Evolutionary conservation across 805 yeast genomes (phyloP).

Genomic region (Lachancea nothofagi): DNA sequence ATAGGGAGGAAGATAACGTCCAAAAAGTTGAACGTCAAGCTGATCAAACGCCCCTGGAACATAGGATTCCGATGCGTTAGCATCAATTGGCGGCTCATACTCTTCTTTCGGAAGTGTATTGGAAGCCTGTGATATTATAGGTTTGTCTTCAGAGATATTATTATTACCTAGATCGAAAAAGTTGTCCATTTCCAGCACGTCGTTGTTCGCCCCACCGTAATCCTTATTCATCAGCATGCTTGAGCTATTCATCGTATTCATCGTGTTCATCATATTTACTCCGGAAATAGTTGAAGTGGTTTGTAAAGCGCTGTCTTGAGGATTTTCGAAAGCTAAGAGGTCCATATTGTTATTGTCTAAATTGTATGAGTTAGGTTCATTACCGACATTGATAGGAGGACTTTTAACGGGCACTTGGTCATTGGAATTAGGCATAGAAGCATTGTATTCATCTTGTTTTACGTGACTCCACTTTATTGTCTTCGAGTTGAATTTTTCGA

Average conservation of each 20-base stretch:
- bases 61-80: slow-evolving; percentile 34
- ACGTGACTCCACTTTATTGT: slow-evolving; percentile 46
- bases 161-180: slow-evolving; percentile 7
- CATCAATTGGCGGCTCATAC: slow-evolving; percentile 3
- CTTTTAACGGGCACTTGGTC: background rate
- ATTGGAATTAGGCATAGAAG: slow-evolving; percentile 5
- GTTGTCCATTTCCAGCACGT: slow-evolving; percentile 8
- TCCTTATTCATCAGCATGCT: slow-evolving; percentile 11
- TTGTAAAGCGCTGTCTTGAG: slow-evolving; percentile 1
- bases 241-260: slow-evolving; percentile 18
- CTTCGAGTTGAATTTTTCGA: slow-evolving; percentile 69
- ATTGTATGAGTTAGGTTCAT: slow-evolving; percentile 6
- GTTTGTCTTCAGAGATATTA: slow-evolving; percentile 8
- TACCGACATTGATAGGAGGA: slow-evolving; percentile 9
- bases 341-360: slow-evolving; percentile 4
- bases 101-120: slow-evolving; percentile 1
- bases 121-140: slow-evolving; percentile 9
- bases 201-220: background rate
- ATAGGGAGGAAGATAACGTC: slow-evolving; percentile 76
- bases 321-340: slow-evolving; percentile 7
- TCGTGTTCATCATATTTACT: slow-evolving; percentile 18
- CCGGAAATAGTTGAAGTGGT: slow-evolving; percentile 17
- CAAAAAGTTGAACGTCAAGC: slow-evolving; percentile 79
- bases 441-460: slow-evolving; percentile 7
- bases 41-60: slow-evolving; percentile 83